Base-by-base conservation (phyloP, 768 basidiomycete genomes). In the Hemileccinum rubropunctum region DNA sequence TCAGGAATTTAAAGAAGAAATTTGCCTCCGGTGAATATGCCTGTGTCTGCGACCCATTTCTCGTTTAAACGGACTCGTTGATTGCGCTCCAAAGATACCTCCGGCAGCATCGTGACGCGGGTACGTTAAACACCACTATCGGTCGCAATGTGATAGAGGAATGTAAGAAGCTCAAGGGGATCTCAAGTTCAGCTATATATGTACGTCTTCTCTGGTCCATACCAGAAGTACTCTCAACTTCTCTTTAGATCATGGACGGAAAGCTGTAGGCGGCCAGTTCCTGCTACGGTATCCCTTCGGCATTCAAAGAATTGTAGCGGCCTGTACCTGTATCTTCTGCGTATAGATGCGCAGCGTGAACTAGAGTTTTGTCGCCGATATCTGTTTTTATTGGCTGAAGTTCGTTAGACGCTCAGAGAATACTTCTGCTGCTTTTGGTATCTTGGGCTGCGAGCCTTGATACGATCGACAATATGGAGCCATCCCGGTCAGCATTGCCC, bases 1-100 rank as follows among this genome's bases (percentile, higher is more conserved):
- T 56, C 70, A 80, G 8, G 86, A 91, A 30, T 92, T 88, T 66
- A 82, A 81, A 57, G 86, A 90, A 64, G 90, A 91, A 63, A 66
- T 79, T 0, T 91, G 90, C 62, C 70, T 83, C 47, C 77, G 83
- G 83, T 84, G 47, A 46, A 64, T 59, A 32, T 36, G 4, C 6
- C 23, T 32, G 1, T 34, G 20, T 2, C 0, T 18, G 13, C 15
- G 4, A 23, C 12, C 36, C 27, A 23, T 14, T 14, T 21, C 6
- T 10, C 26, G 11, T 23, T 6, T 15, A 0, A 1, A 12, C 15
- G 18, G 17, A 37, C 30, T 40, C 15, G 17, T 26, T 45, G 36
- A 52, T 34, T 11, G 17, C 21, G 8, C 8, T 41, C 7, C 28
- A 26, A 57, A 86, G 88, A 33, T 89, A 89, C 59, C 70, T 90